phyloP scores from a whole-genome alignment of 164 flowering plant species.

The Magnolia sinica region DNA sequence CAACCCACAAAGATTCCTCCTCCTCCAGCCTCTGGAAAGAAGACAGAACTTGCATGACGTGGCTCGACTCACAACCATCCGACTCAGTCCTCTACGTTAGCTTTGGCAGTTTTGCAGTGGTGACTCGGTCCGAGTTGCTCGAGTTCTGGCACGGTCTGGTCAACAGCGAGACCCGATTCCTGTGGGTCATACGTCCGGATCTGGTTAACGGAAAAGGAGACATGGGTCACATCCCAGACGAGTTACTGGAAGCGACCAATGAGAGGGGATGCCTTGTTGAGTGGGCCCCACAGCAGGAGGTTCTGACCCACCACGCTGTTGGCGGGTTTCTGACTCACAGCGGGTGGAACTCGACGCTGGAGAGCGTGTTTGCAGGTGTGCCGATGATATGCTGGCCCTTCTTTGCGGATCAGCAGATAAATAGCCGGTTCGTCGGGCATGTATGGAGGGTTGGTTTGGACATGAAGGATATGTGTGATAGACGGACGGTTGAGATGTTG shows the following conservation, averaged over 20 bases:
- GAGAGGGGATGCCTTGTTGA: constrained; percentile 28
- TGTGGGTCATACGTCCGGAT: no score
- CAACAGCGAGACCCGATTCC: constrained; percentile 18
- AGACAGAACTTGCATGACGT: constrained; percentile 43
- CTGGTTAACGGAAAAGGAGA: constrained; percentile 9
- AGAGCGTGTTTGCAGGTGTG: constrained; percentile 23
- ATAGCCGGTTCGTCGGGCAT: constrained; percentile 20
- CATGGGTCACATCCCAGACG: constrained; percentile 15
- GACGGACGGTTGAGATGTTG: constrained; percentile 26
- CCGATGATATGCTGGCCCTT: constrained; percentile 32
- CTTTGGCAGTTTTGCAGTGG: constrained; percentile 40
- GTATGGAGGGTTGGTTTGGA: constrained; percentile 34
- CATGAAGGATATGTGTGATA: constrained; percentile 28
- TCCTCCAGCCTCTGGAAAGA: constrained; percentile 29
- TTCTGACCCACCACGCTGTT: constrained; percentile 24
- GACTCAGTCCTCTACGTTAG: constrained; percentile 59
- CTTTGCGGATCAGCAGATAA: constrained; percentile 26
- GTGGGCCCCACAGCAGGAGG: constrained; percentile 33
- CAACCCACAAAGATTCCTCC: not conserved
- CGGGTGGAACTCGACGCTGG: constrained; percentile 34
- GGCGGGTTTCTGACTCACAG: constrained; percentile 36
- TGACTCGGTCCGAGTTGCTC: constrained; percentile 22
- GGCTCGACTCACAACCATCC: constrained; percentile 42
- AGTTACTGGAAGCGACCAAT: constrained; percentile 18
- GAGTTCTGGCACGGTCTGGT: constrained; percentile 56